Evolutionary conservation across 2,329 filamentous ascomycete species (phyloP), one percentile per base, ranked within the genome.

Genomic region (Monosporascus sp.): DNA sequence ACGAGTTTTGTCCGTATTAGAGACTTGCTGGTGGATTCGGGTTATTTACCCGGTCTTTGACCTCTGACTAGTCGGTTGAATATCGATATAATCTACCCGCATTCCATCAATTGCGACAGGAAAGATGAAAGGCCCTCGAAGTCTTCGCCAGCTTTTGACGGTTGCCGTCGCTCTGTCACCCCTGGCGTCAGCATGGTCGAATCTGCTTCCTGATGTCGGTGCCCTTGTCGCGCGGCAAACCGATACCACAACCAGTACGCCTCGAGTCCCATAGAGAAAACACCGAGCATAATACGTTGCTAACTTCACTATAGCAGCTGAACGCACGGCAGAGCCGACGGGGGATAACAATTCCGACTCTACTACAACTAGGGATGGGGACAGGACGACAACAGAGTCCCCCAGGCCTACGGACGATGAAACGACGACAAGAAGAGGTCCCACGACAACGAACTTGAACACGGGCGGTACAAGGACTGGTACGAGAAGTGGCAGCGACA

Each of bases 181-280:
- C 17, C 58, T 80, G 22, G 75, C 75, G n/a, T 74, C 78, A 51
- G 80, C 76, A 52, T 84, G 81, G 81, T 77, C 81, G 20, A 69
- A 66, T 56, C 83, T 78, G 75, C 68, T 84, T 38, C 80, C 81
- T 18, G 74, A 79, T 14, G 47, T 76, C 37, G 76, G 83, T 57
- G 64, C 76, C 15, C 64, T 86, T 37, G 69, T 84, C 41, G 80
- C 79, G 48, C 75, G 79, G 55, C 72, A 73, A 56, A 71, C 78
- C 56, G 67, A 70, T 45, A 37, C 39, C 41, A 51, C 65, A 59
- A 58, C 59, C 7, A 39, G 64, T 65, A 61, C 53, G 22, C 55
- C 9, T 52, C 25, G 37, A 4, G 18, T 49, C 20, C 20, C 45
- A 25, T 44, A 17, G 41, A 7, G 38, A 24, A 47, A 49, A 49